Conservation (phyloP, 2,329 filamentous ascomycete genomes). For the Verticillium albo-atrum region DNA sequence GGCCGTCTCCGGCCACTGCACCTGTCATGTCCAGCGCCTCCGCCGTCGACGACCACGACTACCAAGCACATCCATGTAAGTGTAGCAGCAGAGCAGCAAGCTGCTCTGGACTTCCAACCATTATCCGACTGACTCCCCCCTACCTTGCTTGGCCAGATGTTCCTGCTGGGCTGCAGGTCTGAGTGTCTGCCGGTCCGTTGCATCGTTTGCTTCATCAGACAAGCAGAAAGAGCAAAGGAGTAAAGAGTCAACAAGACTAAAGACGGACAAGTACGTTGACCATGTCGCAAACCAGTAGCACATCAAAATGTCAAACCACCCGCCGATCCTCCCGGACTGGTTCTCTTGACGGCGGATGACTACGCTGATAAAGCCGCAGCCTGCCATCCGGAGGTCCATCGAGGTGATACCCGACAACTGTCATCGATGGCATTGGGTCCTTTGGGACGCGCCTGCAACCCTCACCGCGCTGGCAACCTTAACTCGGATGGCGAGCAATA, state of each 20-base stretch:
- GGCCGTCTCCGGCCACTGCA: neutral
- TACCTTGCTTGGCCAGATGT: neutral
- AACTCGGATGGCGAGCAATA: too few relatives aligned
- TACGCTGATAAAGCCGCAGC: too few relatives aligned
- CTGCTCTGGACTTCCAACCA: too few relatives aligned
- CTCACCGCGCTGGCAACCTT: too few relatives aligned
- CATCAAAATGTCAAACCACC: too few relatives aligned
- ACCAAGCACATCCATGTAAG: too few relatives aligned
- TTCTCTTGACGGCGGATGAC: neutral
- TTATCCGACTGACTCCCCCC: too few relatives aligned
- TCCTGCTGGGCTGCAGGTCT: neutral
- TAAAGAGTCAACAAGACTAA: neutral
- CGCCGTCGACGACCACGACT: too few relatives aligned
- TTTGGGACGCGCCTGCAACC: neutral
- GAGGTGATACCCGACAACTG: neutral
- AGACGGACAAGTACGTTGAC: neutral
- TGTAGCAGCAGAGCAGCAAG: too few relatives aligned
- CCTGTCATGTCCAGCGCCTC: neutral
- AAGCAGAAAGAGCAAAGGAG: neutral
- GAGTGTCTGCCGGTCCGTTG: neutral
- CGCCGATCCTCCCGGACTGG: neutral
- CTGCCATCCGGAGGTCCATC: neutral
- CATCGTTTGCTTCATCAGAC: neutral
- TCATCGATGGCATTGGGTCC: neutral
- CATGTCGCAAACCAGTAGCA: too few relatives aligned